Evolutionary conservation across 352 stramenopile genomes (phyloP).

Genomic region (Phytophthora multivora): DNA sequence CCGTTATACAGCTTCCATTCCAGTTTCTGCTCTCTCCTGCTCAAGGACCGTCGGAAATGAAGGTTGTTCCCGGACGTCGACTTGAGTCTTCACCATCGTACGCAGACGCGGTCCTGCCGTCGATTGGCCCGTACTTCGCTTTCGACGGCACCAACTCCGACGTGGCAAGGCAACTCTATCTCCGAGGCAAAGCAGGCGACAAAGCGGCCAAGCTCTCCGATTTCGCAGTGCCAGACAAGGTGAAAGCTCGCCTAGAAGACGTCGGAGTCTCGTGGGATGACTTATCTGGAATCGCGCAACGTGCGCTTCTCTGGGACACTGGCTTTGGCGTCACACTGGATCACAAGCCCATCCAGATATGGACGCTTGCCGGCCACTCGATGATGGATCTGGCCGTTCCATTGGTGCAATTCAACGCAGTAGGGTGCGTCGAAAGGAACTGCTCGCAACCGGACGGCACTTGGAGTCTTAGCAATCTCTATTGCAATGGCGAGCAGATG

Average conservation of each 20-base stretch:
- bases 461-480: conserved; percentile 2
- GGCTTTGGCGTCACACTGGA: conserved; percentile 8
- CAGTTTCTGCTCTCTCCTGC: no score
- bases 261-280: conserved; percentile 5
- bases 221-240: background rate
- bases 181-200: conserved; percentile 12
- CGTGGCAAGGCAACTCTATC: conserved; percentile 30
- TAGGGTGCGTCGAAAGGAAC: conserved; percentile 3
- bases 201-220: background rate
- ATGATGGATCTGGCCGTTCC: conserved; percentile 27
- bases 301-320: conserved; percentile 30
- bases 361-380: conserved; percentile 7
- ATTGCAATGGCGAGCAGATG: conserved; percentile 25
- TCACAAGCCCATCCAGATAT: conserved; percentile 20
- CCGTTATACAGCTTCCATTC: no score
- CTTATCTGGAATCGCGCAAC: conserved; percentile 19
- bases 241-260: conserved; percentile 1
- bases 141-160: conserved; percentile 35
- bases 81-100: background rate
- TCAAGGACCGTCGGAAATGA: no score
- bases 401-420: conserved; percentile 3
- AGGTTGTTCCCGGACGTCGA: no score
- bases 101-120: conserved; percentile 6
- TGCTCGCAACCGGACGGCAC: conserved; percentile 24
- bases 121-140: conserved; percentile 12